Evolutionary conservation across 768 basidiomycete species (phyloP), one percentile per base, ranked within the genome.

Genomic region (Xerocomellus chrysenteron): DNA sequence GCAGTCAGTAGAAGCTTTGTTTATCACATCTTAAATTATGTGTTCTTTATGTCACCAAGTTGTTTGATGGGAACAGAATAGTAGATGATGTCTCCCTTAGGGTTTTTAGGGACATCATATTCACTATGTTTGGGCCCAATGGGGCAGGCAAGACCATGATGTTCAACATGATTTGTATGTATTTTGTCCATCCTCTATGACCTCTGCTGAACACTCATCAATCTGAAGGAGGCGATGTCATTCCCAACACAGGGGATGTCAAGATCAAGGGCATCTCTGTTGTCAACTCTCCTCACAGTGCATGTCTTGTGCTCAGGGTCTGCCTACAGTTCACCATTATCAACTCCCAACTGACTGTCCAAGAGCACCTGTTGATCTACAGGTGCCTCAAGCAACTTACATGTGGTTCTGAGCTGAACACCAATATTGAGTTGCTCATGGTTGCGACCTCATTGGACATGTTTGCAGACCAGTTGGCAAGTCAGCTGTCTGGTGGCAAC

Each of bases 311-410:
- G 21, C 80, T 93, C 7, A 90, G 90, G 4, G 87, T 93, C 48
- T 93, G 90, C 67, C 90, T 89, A 0, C 90, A 92, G 60, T 90
- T 91, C 70, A 90, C 89, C 2, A 88, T 90, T 1, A 90, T 92
- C 59, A 90, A 92, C 61, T 75, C 82, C 13, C 86, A 90, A 64
- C 68, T 92, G 40, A 90, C 88, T 6, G 89, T 91, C 24, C 80
- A 87, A 43, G 87, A 93, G 65, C 90, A 92, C 64, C 74, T 92
- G 35, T 57, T 78, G 56, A 76, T 92, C 12, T 90, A 90, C 51
- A 88, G 87, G 9, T 78, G 85, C n/a, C 77, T 92, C 36, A 91
- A 91, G 67, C 90, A 90, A 4, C 73, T 92, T 19, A 56, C 53
- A n/a, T 69, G 72, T 17, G 83, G 83, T 1, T 56, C 66, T 1